Percentiles rank a stretch among this genome's conserved stretches.
Evolutionary conservation across 805 yeast species (phyloP).

Genomic region (Metschnikowia amazonensis): DNA sequence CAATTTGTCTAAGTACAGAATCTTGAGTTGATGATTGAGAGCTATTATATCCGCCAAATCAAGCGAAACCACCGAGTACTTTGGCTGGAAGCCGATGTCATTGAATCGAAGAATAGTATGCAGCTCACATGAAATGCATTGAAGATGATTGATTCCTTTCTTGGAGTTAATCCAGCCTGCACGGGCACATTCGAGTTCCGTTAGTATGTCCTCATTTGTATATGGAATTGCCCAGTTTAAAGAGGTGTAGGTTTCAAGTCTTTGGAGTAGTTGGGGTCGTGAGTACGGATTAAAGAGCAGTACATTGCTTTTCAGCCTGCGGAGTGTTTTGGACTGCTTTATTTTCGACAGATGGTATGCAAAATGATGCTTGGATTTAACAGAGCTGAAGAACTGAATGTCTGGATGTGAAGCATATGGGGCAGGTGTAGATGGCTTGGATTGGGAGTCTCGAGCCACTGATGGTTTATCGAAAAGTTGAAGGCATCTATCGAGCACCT

Average conservation of each 20-base stretch:
- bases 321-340: not conserved
- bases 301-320: conserved; percentile 9
- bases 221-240: conserved; percentile 45
- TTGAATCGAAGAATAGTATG: conserved; percentile 30
- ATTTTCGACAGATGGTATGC: conserved; percentile 32
- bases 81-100: conserved; percentile 12
- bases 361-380: conserved; percentile 36
- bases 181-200: conserved; percentile 46
- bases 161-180: conserved; percentile 47
- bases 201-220: conserved; percentile 23
- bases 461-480: conserved; percentile 7
- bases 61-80: conserved; percentile 11
- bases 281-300: conserved; percentile 37
- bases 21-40: conserved; percentile 22
- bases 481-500: conserved; percentile 15
- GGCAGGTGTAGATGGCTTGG: conserved; percentile 14
- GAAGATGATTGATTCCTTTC: conserved; percentile 27
- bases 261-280: conserved; percentile 28
- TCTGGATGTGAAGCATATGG: conserved; percentile 32
- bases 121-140: conserved; percentile 32
- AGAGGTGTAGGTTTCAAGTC: conserved; percentile 43
- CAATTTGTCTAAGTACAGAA: conserved; percentile 27
- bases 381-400: conserved; percentile 34
- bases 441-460: not conserved
- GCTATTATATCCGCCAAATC: conserved; percentile 23